Conservation (phyloP, 345 rosid species). For the Sisymbrium altissimum region DNA sequence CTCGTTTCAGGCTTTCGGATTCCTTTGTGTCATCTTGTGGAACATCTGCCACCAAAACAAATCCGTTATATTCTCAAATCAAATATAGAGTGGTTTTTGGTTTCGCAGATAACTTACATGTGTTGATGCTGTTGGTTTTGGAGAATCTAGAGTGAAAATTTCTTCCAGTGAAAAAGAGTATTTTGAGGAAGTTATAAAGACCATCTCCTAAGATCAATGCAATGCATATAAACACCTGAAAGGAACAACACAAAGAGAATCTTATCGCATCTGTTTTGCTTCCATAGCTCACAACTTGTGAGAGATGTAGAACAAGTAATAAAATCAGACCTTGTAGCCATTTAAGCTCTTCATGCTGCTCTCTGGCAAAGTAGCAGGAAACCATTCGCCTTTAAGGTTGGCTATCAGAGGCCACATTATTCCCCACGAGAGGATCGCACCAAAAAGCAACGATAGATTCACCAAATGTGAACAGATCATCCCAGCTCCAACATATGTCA, state of each 20-base stretch:
- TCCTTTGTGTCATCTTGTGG: conserved; percentile 17
- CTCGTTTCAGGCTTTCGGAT: conserved; percentile 29
- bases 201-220: conserved; percentile 89
- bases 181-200: conserved; percentile 82
- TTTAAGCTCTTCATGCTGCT: conserved; percentile 85
- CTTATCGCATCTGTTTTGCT: background rate
- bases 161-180: conserved; percentile 51
- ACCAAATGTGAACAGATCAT: conserved; percentile 97
- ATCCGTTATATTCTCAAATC: background rate
- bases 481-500: conserved; percentile 91
- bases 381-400: conserved; percentile 74
- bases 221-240: conserved; percentile 84
- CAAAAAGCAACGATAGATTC: conserved; percentile 82
- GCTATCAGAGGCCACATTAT: conserved; percentile 90
- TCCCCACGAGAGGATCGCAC: conserved; percentile 91
- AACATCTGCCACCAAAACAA: conserved; percentile 7
- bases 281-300: background rate
- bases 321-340: conserved; percentile 69
- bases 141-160: conserved; percentile 41
- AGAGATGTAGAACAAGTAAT: background rate
- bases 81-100: background rate
- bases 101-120: conserved; percentile 36
- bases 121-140: conserved; percentile 35
- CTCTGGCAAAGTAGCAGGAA: conserved; percentile 43
- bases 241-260: conserved; percentile 39